phyloP scores from a whole-genome alignment of 306 rosid species.

The Rosa chinensis region DNA sequence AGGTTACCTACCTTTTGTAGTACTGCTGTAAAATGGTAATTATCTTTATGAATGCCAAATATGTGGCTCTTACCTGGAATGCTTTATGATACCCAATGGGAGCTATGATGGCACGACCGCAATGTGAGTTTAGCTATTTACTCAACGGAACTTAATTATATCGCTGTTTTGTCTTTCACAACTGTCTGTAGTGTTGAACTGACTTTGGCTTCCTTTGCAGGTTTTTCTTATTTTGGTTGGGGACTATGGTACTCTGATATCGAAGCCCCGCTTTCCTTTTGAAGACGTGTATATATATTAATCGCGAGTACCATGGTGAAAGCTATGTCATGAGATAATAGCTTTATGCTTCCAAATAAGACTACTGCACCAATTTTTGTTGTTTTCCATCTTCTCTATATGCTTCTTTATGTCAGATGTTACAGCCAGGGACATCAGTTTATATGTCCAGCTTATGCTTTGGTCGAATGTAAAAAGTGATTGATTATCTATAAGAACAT shows the following conservation, averaged over 20 bases:
- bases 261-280: slow-evolving; percentile 41
- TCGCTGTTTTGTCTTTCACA: background rate
- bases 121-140: slow-evolving; percentile 42
- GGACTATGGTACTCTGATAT: slow-evolving; percentile 32
- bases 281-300: slow-evolving; percentile 44
- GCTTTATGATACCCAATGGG: slow-evolving; percentile 4
- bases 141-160: background rate
- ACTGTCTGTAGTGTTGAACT: background rate
- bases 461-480: slow-evolving; percentile 42
- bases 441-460: slow-evolving; percentile 27
- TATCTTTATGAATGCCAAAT: slow-evolving; percentile 17
- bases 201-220: slow-evolving; percentile 13
- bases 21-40: slow-evolving; percentile 37
- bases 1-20: slow-evolving; percentile 30
- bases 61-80: slow-evolving; percentile 23
- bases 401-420: background rate
- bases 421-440: slow-evolving; percentile 12
- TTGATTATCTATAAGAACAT: slow-evolving; percentile 3
- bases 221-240: slow-evolving; percentile 34
- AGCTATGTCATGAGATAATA: slow-evolving; percentile 33
- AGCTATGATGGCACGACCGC: slow-evolving; percentile 33
- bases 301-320: slow-evolving; percentile 27
- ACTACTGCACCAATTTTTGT: slow-evolving; percentile 31
- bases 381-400: slow-evolving; percentile 15
- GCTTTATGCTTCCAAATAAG: slow-evolving; percentile 43